A percentile compares a stretch with the other conserved stretches of the same genome.
phyloP scores from a whole-genome alignment of 495 filamentous ascomycete species.

The Daldinia loculata region DNA sequence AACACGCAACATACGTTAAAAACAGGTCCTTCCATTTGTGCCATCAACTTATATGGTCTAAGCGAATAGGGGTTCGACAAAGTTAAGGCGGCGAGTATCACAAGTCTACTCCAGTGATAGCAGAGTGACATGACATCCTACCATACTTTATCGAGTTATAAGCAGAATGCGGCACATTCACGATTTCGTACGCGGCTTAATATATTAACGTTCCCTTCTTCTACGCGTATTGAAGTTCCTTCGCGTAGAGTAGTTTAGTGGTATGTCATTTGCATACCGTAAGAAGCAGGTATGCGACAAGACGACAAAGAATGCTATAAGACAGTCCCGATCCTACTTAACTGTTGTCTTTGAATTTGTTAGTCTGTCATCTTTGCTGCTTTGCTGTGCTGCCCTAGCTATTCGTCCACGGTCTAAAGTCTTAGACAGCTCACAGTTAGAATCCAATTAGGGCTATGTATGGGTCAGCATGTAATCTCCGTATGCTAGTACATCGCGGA shows the following conservation, averaged over 20 bases:
- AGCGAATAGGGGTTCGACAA: slow-evolving; percentile 33
- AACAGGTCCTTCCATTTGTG: not conserved
- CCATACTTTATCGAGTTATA: slow-evolving; percentile 16
- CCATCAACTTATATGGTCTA: slow-evolving; percentile 18
- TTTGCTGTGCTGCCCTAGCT: slow-evolving; percentile 27
- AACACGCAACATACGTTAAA: not conserved
- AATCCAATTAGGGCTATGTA: slow-evolving; percentile 32
- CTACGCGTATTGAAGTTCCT: slow-evolving; percentile 13
- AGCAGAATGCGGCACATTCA: slow-evolving; percentile 19
- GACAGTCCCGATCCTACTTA: slow-evolving; percentile 29
- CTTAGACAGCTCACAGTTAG: slow-evolving; percentile 35
- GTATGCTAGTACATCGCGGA: slow-evolving; percentile 41
- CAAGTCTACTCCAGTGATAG: slow-evolving; percentile 20
- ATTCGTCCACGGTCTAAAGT: slow-evolving; percentile 24
- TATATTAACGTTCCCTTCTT: slow-evolving; percentile 16
- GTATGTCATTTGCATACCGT: slow-evolving; percentile 17
- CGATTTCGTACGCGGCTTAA: slow-evolving; percentile 13
- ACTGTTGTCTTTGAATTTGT: slow-evolving; percentile 34
- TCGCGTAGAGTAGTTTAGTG: slow-evolving; percentile 14
- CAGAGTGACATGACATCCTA: slow-evolving; percentile 37
- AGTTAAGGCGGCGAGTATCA: slow-evolving; percentile 38
- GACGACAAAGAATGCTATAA: slow-evolving; percentile 35
- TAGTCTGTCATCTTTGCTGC: slow-evolving; percentile 22
- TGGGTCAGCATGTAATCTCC: slow-evolving; percentile 41
- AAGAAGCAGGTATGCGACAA: slow-evolving; percentile 15